Percentiles rank a stretch among this genome's conserved stretches.
These are phyloP conservation scores for Polytrichum commune DNA, from an alignment of 225 moss, liverwort and hornwort species.

Conservation along the genomic window DNA sequence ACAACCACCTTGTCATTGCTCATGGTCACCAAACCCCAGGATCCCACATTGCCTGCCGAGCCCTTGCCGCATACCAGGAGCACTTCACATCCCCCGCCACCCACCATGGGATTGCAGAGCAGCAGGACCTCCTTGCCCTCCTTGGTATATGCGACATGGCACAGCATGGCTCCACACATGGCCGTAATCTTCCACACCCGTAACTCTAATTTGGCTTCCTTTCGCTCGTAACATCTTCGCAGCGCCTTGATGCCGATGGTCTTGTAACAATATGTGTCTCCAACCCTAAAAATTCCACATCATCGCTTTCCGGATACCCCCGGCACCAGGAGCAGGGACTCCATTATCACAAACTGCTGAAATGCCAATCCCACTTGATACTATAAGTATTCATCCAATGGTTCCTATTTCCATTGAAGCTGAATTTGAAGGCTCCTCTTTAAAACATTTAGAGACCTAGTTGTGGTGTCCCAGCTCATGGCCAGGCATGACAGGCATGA, in stretches of 20 bases:
- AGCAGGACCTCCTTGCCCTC: not conserved
- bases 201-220: not conserved
- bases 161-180: constrained; percentile 3
- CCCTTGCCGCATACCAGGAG: not conserved
- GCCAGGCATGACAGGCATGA: too few relatives aligned
- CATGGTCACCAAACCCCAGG: constrained; percentile 4
- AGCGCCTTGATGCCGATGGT: not conserved
- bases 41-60: not conserved
- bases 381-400: too few relatives aligned
- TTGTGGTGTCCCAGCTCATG: too few relatives aligned
- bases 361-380: too few relatives aligned
- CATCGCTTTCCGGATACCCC: not conserved
- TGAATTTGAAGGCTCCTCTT: too few relatives aligned
- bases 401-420: too few relatives aligned
- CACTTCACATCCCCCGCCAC: not conserved
- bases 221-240: not conserved
- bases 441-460: too few relatives aligned
- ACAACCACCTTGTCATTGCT: not conserved
- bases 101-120: not conserved
- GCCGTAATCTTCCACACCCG: not conserved
- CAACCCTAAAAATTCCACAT: constrained; percentile 1
- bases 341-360: too few relatives aligned
- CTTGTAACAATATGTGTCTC: not conserved
- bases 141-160: constrained; percentile 3
- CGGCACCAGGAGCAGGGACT: too few relatives aligned